These are phyloP conservation scores for Hypoxylon lienhwacheense DNA, from an alignment of 495 filamentous ascomycete genomes.

Conservation along the genomic window DNA sequence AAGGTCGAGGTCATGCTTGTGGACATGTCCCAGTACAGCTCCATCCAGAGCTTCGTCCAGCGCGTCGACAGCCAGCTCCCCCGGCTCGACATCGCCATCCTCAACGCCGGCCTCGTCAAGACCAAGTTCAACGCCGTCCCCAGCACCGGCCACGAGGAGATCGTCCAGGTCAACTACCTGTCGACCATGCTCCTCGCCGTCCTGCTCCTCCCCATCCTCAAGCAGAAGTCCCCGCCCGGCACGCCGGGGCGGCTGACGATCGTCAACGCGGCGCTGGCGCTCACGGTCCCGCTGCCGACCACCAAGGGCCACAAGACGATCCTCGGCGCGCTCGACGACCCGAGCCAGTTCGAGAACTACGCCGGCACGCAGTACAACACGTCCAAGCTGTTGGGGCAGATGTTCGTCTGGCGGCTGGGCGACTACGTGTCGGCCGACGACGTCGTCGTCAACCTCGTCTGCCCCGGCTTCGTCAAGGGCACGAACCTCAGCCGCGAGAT, in stretches of 20 bases:
- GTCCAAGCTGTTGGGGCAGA: constrained; percentile 48
- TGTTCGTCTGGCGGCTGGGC: constrained; percentile 48
- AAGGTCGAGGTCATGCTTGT: constrained; percentile 59
- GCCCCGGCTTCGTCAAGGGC: constrained; percentile 50
- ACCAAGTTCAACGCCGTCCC: constrained; percentile 35
- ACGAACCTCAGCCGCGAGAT: constrained; percentile 45
- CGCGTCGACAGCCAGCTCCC: constrained; percentile 39
- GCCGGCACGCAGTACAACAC: constrained; percentile 41
- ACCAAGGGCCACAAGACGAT: constrained; percentile 39
- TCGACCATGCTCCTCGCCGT: constrained; percentile 53
- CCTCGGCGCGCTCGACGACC: constrained; percentile 49
- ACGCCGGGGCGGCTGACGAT: constrained; percentile 47
- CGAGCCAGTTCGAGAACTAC: constrained; percentile 31
- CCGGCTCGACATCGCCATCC: constrained; percentile 53
- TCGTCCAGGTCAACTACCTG: constrained; percentile 53
- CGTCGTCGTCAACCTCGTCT: constrained; percentile 52
- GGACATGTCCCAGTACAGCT: constrained; percentile 53
- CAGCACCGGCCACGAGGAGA: constrained; percentile 52
- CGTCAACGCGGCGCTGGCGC: constrained; percentile 42
- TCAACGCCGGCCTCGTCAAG: constrained; percentile 55
- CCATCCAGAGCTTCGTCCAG: constrained; percentile 49
- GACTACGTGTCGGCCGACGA: constrained; percentile 48
- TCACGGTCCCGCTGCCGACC: constrained; percentile 41
- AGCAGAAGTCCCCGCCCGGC: constrained; percentile 36
- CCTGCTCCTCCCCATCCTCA: constrained; percentile 53